Conservation (phyloP, 345 rosid genomes). For the Lepidium africanum region DNA sequence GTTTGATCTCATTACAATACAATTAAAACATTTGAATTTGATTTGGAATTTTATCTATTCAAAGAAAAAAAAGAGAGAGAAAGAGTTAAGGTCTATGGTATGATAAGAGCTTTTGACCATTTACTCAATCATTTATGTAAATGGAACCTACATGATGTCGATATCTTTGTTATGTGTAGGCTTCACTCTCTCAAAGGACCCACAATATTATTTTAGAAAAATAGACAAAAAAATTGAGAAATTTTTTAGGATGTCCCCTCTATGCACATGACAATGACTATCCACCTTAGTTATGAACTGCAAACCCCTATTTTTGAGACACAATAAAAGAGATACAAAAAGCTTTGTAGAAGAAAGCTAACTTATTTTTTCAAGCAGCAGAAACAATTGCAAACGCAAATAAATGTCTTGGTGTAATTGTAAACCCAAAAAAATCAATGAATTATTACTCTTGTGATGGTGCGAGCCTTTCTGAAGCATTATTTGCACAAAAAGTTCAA, state of each 20-base stretch:
- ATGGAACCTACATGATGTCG: conserved; percentile 35
- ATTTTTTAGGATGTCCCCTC: conserved; percentile 28
- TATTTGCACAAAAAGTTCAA: background rate
- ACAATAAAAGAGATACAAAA: conserved; percentile 22
- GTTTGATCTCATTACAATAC: background rate
- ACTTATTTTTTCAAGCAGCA: background rate
- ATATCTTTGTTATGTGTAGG: conserved; percentile 22
- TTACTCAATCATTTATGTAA: conserved; percentile 32
- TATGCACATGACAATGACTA: conserved; percentile 22
- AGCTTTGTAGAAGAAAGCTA: conserved; percentile 12
- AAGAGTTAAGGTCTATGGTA: conserved; percentile 9
- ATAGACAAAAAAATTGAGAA: background rate
- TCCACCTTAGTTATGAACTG: conserved; percentile 15
- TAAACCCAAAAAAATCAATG: background rate
- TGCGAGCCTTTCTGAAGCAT: background rate
- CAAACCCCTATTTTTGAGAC: conserved; percentile 22
- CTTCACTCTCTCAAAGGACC: conserved; percentile 13
- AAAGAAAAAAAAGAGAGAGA: conserved; percentile 1
- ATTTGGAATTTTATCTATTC: background rate
- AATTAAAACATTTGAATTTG: background rate
- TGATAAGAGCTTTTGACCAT: conserved; percentile 33
- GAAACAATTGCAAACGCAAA: background rate
- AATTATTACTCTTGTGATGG: background rate
- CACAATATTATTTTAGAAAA: background rate
- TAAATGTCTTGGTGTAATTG: background rate